phyloP scores from a whole-genome alignment of 768 basidiomycete genomes.

The Pisolithus sp. region DNA sequence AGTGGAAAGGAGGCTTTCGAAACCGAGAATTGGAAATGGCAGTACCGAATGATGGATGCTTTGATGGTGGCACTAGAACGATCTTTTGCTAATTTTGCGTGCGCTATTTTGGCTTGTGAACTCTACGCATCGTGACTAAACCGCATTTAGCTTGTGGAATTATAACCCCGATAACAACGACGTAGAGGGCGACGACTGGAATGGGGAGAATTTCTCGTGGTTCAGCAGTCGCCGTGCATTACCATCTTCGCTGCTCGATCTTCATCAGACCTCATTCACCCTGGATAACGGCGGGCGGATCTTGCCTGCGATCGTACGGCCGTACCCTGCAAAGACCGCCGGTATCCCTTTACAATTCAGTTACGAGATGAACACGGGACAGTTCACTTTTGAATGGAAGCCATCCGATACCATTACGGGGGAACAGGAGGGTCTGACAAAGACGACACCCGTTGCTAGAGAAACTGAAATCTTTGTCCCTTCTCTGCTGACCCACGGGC shows the following conservation, averaged over 20 bases:
- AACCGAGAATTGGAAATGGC: slow-evolving; percentile 73
- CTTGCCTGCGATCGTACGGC: slow-evolving; percentile 73
- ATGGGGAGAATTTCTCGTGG: slow-evolving; percentile 97
- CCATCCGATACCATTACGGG: slow-evolving; percentile 26
- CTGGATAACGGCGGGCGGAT: slow-evolving; percentile 82
- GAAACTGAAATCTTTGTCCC: slow-evolving; percentile 87
- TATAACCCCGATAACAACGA: slow-evolving; percentile 90
- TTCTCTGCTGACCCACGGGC: slow-evolving; percentile 47
- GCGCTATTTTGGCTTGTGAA: slow-evolving; percentile 27
- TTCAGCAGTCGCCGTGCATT: slow-evolving; percentile 62
- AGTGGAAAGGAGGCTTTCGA: slow-evolving; percentile 69
- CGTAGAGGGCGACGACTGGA: slow-evolving; percentile 79
- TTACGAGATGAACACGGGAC: slow-evolving; percentile 73
- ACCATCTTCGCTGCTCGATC: slow-evolving; percentile 47
- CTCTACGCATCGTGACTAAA: background rate
- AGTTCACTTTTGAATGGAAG: slow-evolving; percentile 61
- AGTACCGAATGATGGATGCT: slow-evolving; percentile 91
- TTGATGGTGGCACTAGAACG: slow-evolving; percentile 78
- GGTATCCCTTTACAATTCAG: slow-evolving; percentile 71
- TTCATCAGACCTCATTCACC: slow-evolving; percentile 55
- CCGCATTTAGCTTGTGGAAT: slow-evolving; percentile 70
- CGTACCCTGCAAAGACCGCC: slow-evolving; percentile 86
- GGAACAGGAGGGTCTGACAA: slow-evolving; percentile 1
- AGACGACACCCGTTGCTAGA: slow-evolving; percentile 24
- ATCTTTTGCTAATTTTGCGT: slow-evolving; percentile 81